Base-by-base conservation (phyloP, 345 rosid genomes). In the Populus tremula region DNA sequence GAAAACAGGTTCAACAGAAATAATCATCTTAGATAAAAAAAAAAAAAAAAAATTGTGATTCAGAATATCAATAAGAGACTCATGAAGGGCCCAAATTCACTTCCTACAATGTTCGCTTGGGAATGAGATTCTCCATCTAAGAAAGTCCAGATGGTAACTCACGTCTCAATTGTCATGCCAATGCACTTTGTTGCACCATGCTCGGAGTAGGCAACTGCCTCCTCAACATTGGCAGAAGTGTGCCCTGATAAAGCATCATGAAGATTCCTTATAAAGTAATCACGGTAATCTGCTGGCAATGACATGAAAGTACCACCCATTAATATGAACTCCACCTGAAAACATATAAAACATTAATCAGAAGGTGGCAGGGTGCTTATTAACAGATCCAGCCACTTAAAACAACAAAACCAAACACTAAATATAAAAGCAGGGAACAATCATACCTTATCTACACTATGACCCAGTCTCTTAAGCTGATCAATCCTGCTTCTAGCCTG, bases 261-360 rank as follows among this genome's bases (percentile, higher is more conserved):
- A 82, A 96, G 99, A 83, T 94, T 96, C 78, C 98, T 88, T 59
- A 84, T 90, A 85, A 96, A 96, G 83, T 83, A 96, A 83, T 96
- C 99, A 27, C 98, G 91, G 80, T 96, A 96, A 73, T 94, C 98
- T 59, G 98, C 95, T 6, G 98, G 95, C 71, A 96, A 79, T 17
- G 99, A 92, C 98, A 96, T 94, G 86, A 96, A 96, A 43, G 98
- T 94, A 71, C 98, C 99, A 21, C 97, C 98, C 99, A 96, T 96
- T 84, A 96, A 82, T 78, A 96, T 96, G 88, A 94, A 92, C 88
- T 96, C 99, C 53, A 96, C 98, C 98, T 96, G 89, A 72, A 81
- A 75, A 78, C 33, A 47, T 10, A 69, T 49, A 81, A 70, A 73
- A 61, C 36, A 25, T 39, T 27, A 67, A 70, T 67, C 36, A 47